These are phyloP conservation scores for Mimosa pudica DNA, from an alignment of 306 rosid species.

Conservation along the genomic window DNA sequence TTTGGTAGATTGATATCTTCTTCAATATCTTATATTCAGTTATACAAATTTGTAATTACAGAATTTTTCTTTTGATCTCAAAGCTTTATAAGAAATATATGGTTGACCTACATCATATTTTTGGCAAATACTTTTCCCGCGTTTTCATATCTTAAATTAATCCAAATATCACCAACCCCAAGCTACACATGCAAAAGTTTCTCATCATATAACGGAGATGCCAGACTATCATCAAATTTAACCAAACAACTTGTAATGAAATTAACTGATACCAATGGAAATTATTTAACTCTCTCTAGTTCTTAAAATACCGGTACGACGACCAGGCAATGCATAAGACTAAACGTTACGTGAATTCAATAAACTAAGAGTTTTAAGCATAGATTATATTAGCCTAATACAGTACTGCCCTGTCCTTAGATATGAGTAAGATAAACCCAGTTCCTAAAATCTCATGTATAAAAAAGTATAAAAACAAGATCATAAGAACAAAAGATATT, in stretches of 20 bases:
- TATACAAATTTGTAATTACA: not conserved
- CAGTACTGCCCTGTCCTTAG: not conserved
- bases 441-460: no score
- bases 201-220: not conserved
- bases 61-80: not conserved
- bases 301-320: not conserved
- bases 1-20: conserved; percentile 9
- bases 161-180: conserved; percentile 5
- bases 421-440: no score
- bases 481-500: not conserved
- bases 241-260: not conserved
- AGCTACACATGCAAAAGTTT: not conserved
- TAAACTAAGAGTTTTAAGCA: not conserved
- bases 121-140: not conserved
- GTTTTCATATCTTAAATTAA: not conserved
- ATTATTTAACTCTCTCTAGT: not conserved
- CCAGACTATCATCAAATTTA: not conserved
- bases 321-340: not conserved
- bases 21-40: not conserved
- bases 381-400: not conserved
- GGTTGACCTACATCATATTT: not conserved
- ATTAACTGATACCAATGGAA: not conserved
- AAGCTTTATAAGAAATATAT: not conserved
- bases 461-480: not conserved
- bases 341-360: not conserved